These are phyloP conservation scores for Cicer yamashitae DNA, from an alignment of 306 rosid genomes.

Conservation along the genomic window DNA sequence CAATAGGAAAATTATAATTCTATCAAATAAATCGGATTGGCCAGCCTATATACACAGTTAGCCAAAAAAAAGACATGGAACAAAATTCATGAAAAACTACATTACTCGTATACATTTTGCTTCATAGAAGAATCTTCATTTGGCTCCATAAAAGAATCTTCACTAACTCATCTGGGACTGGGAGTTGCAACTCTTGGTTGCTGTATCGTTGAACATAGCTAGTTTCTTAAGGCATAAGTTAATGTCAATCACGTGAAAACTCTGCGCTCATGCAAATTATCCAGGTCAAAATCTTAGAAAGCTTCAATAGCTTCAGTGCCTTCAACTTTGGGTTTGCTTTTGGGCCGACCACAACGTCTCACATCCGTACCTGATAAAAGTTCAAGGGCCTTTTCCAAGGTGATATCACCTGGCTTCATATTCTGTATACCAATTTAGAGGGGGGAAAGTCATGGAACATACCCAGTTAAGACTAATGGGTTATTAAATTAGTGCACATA, in stretches of 20 bases:
- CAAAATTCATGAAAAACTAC: constrained; percentile 37
- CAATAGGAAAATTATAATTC: background rate
- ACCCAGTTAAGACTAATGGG: background rate
- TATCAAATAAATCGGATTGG: constrained; percentile 29
- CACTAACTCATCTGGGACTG: background rate
- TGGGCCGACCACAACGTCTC: constrained; percentile 70
- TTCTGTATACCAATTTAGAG: constrained; percentile 57
- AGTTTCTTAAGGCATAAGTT: background rate
- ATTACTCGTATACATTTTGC: constrained; percentile 33
- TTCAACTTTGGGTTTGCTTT: constrained; percentile 58
- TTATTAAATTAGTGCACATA: background rate
- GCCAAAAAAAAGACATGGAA: background rate
- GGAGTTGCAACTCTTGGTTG: constrained; percentile 23
- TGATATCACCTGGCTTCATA: constrained; percentile 62
- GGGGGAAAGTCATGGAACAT: background rate
- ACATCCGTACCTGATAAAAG: constrained; percentile 63
- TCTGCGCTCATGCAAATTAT: constrained; percentile 1
- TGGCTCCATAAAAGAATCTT: constrained; percentile 41
- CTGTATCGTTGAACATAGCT: background rate
- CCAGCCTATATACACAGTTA: constrained; percentile 38
- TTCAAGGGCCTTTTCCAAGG: constrained; percentile 70
- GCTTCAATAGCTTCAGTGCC: constrained; percentile 63
- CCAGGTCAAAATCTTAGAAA: constrained; percentile 43
- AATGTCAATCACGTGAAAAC: constrained; percentile 25
- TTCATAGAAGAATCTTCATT: constrained; percentile 22